phyloP scores from a whole-genome alignment of 768 basidiomycete genomes.

The Leccinum olivaceopallidum region DNA sequence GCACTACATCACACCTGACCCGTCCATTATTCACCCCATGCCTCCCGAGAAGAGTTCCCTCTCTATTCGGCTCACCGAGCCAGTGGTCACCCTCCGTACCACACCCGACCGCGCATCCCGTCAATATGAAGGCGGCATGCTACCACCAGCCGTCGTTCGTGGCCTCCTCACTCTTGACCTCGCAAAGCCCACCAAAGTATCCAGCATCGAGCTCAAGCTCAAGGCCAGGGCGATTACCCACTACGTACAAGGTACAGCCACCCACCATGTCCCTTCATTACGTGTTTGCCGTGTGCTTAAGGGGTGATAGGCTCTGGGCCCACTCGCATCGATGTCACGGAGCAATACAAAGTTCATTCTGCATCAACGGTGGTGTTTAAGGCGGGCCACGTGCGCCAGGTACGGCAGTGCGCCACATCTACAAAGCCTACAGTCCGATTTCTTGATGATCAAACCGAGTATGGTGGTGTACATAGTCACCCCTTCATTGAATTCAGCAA shows the following conservation, averaged over 20 bases:
- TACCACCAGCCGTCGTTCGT: conserved; percentile 63
- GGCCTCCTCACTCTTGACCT: conserved; percentile 65
- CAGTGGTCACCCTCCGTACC: conserved; percentile 66
- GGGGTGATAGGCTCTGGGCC: conserved; percentile 58
- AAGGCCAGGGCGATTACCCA: conserved; percentile 68
- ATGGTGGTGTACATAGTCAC: not conserved
- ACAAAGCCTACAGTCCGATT: conserved; percentile 19
- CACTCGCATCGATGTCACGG: conserved; percentile 70
- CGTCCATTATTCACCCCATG: conserved; percentile 7
- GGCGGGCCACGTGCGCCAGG: conserved; percentile 45
- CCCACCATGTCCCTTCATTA: not conserved
- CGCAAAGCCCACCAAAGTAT: conserved; percentile 80
- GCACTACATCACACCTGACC: not conserved
- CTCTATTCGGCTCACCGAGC: conserved; percentile 66
- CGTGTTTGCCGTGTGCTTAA: not conserved
- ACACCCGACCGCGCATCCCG: conserved; percentile 35
- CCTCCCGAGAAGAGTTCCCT: conserved; percentile 42
- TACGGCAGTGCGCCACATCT: conserved; percentile 13
- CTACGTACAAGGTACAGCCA: conserved; percentile 81
- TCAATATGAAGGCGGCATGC: conserved; percentile 32
- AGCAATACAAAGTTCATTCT: conserved; percentile 75
- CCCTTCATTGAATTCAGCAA: not conserved
- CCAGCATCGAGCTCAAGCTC: conserved; percentile 81
- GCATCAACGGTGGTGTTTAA: conserved; percentile 73
- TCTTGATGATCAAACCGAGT: conserved; percentile 4